phyloP scores from a whole-genome alignment of 345 rosid species.

The Noccaea bulbosa region DNA sequence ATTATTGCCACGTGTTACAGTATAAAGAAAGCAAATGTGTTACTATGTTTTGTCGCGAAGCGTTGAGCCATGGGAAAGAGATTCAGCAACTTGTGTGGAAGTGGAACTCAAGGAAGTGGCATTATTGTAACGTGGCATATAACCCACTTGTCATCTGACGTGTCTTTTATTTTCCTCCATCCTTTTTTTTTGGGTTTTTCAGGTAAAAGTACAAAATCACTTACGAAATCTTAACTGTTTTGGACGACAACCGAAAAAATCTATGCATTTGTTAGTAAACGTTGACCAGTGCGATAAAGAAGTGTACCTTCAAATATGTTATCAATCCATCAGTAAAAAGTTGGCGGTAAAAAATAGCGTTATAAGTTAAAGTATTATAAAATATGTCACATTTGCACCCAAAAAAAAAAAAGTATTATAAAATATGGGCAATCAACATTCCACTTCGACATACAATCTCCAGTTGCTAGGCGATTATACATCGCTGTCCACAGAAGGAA shows the following conservation, averaged over 20 bases:
- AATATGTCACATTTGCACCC: too few species aligned
- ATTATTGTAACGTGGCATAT: constrained; percentile 6
- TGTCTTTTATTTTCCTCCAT: neutral
- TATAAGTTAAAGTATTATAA: neutral
- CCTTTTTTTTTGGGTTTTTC: neutral
- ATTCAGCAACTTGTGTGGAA: constrained; percentile 32
- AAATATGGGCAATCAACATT: neutral
- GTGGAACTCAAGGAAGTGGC: constrained; percentile 20
- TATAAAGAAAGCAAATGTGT: constrained; percentile 2
- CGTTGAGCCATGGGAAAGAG: neutral
- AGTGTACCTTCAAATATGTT: too few species aligned
- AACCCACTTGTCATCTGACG: constrained; percentile 15
- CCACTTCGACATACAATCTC: too few species aligned
- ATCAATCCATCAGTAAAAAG: too few species aligned
- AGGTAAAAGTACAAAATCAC: neutral
- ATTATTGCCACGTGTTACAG: constrained; percentile 1
- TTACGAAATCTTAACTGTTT: neutral
- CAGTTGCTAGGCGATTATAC: too few species aligned
- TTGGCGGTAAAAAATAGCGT: neutral
- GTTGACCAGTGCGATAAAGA: too few species aligned
- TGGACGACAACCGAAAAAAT: neutral
- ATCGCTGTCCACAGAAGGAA: too few species aligned
- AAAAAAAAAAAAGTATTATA: too few species aligned
- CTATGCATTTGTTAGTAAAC: neutral
- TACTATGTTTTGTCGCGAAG: constrained; percentile 1